Evolutionary conservation across 768 basidiomycete genomes (phyloP).

Genomic region (Pisolithus microcarpus): DNA sequence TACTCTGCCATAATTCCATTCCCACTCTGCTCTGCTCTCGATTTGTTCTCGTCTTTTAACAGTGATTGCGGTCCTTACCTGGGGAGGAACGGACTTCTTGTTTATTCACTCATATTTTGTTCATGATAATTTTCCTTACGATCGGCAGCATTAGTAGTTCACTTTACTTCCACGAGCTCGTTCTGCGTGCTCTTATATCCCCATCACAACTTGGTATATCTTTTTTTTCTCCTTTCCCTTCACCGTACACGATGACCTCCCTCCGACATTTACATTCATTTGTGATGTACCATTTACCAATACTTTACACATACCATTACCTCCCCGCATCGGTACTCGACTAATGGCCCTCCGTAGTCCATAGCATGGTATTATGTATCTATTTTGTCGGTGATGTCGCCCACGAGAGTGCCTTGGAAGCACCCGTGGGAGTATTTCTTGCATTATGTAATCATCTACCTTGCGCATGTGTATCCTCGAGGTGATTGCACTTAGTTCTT

Average conservation of each 20-base stretch:
- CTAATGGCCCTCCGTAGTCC: slow-evolving; percentile 15
- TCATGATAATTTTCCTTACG: slow-evolving; percentile 23
- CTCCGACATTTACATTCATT: slow-evolving; percentile 14
- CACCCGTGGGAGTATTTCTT: neutral
- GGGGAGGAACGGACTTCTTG: slow-evolving; percentile 5
- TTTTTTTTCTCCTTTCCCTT: slow-evolving; percentile 18
- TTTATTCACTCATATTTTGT: slow-evolving; percentile 22
- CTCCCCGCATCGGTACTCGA: slow-evolving; percentile 25
- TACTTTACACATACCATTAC: slow-evolving; percentile 28
- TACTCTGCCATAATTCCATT: slow-evolving; percentile 17
- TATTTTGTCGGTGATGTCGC: slow-evolving; percentile 2
- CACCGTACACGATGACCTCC: slow-evolving; percentile 20
- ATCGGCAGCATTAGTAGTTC: slow-evolving; percentile 23
- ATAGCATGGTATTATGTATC: slow-evolving; percentile 14
- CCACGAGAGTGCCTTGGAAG: neutral
- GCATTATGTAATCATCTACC: neutral
- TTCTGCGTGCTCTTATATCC: slow-evolving; percentile 19
- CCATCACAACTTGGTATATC: slow-evolving; percentile 11
- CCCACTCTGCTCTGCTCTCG: slow-evolving; percentile 10
- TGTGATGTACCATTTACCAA: slow-evolving; percentile 29
- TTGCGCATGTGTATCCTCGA: neutral
- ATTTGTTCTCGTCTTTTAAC: slow-evolving; percentile 18
- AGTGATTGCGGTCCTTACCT: slow-evolving; percentile 10
- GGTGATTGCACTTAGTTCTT: neutral
- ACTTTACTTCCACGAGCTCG: slow-evolving; percentile 14